Evolutionary conservation across 2,329 filamentous ascomycete species (phyloP).

Genomic region (Grosmannia clavigera): DNA sequence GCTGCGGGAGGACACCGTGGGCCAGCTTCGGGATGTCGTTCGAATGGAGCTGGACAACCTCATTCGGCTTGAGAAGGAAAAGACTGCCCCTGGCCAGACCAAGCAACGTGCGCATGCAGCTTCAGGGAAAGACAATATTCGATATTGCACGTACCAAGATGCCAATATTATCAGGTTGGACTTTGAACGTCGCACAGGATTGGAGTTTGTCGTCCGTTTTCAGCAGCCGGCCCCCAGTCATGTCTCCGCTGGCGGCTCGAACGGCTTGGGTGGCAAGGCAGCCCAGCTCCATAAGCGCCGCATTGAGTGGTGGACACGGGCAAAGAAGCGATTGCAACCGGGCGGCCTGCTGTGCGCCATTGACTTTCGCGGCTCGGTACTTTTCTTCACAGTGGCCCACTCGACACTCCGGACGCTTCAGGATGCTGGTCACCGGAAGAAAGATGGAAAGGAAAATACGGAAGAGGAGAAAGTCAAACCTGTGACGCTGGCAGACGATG

Average conservation of each 20-base stretch:
- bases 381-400: conserved; percentile 30
- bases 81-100: background rate
- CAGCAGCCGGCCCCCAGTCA: conserved; percentile 24
- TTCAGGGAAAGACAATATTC: conserved; percentile 9
- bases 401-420: background rate
- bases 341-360: conserved; percentile 39
- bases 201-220: conserved; percentile 33
- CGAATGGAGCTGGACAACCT: conserved; percentile 5
- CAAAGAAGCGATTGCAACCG: conserved; percentile 32
- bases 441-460: background rate
- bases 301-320: conserved; percentile 35
- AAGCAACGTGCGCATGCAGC: background rate
- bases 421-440: too few relatives aligned
- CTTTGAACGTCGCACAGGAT: conserved; percentile 26
- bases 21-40: conserved; percentile 43
- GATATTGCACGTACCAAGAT: conserved; percentile 25
- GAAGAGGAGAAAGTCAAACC: background rate
- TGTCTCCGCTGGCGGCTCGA: too few relatives aligned
- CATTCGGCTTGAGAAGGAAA: conserved; percentile 29
- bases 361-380: conserved; percentile 22
- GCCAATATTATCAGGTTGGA: conserved; percentile 17
- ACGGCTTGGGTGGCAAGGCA: too few relatives aligned
- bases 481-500: background rate
- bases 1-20: conserved; percentile 58
- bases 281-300: conserved; percentile 18